A percentile compares a stretch with the other conserved stretches of the same genome.
phyloP scores from a whole-genome alignment of 768 basidiomycete species.

The Melanogaster broomeanus region DNA sequence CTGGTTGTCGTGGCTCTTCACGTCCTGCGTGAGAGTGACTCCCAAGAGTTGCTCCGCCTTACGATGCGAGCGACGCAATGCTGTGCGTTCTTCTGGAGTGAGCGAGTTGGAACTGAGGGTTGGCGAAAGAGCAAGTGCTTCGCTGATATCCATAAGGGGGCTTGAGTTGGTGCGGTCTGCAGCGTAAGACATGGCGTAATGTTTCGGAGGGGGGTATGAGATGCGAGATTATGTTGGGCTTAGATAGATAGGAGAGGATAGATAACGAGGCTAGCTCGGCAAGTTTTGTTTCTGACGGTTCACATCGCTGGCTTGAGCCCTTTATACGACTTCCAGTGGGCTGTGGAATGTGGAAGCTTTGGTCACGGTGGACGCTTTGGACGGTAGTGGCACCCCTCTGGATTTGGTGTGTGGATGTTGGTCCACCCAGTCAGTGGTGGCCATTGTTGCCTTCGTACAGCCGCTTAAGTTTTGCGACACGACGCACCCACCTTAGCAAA shows the following conservation, averaged over 20 bases:
- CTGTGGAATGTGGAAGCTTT: constrained; percentile 4
- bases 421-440: no score
- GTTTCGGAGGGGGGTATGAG: background rate
- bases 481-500: background rate
- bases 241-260: background rate
- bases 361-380: constrained; percentile 1
- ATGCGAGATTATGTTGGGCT: no score
- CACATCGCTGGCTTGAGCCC: background rate
- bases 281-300: background rate
- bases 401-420: constrained; percentile 2
- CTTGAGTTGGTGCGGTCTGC: background rate
- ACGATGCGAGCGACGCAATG: constrained; percentile 9
- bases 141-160: background rate
- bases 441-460: background rate
- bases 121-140: background rate
- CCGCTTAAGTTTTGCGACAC: background rate
- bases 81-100: constrained; percentile 7
- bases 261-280: background rate
- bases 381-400: background rate
- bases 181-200: constrained; percentile 3
- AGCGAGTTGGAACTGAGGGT: constrained; percentile 6
- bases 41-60: constrained; percentile 17
- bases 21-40: constrained; percentile 18
- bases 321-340: background rate
- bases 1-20: constrained; percentile 1